Evolutionary conservation across 208 protist species (phyloP), one percentile per base, ranked within the genome.

Genomic region (Trypanosoma theileri): DNA sequence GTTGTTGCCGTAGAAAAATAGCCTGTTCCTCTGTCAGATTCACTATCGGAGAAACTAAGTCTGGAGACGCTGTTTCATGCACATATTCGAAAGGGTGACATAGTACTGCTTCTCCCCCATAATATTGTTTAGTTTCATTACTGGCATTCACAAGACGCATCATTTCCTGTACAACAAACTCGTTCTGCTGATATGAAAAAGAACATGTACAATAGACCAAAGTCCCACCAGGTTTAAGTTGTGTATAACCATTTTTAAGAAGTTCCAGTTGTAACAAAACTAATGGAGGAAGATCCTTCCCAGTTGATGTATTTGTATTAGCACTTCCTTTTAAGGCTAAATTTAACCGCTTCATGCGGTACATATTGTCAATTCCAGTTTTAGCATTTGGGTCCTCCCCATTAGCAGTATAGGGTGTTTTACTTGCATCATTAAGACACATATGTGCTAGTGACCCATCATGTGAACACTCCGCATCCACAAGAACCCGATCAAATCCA

Each of bases 141-240:
- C 28, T 64, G 0, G 26, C 19, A 61, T 72, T 66, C 35, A 73
- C 62, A 41, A 48, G 57, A 42, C 69, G 59, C 10, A 98, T 52
- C 52, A 94, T 91, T 10, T 78, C 69, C 4, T 54, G 65, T 51
- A 98, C 91, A 56, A 97, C 81, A 46, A 83, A 73, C 59, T 98
- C 96, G 66, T 97, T 95, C 53, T 98, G 94, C 21, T 71, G 35
- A 52, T 88, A 94, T 7, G 84, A 82, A 60, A 98, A 93, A 64
- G 92, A 94, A 77, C 96, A 98, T 19, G 95, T 98, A 57, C 84
- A 86, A 78, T 98, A 98, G n/a, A 98, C 92, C 12, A 98, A 60
- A 3, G 80, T 91, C 44, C 92, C 96, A 14, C 91, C 91, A 4
- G 73, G 72, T 46, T 81, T 78, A n/a, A 95, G 58, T 45, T 92